Evolutionary conservation across 2,329 filamentous ascomycete genomes (phyloP).

Genomic region (Trichoderma atroviride): DNA sequence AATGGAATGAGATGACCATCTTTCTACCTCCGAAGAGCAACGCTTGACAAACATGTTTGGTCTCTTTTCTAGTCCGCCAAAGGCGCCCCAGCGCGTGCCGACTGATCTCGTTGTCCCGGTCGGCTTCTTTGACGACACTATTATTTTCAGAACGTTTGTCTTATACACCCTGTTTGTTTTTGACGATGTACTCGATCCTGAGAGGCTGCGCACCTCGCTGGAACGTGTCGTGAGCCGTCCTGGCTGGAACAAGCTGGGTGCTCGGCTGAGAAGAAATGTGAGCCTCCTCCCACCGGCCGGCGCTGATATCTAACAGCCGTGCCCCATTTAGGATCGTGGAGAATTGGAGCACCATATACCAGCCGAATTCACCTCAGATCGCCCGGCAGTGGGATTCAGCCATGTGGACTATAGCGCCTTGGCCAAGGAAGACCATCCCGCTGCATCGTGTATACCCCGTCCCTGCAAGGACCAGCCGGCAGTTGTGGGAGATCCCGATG

Average conservation of each 20-base stretch:
- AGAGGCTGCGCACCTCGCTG: conserved; percentile 43
- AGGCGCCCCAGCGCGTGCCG: not conserved
- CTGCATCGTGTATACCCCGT: conserved; percentile 43
- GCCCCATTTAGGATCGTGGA: conserved; percentile 25
- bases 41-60: not conserved
- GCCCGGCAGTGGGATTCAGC: conserved; percentile 47
- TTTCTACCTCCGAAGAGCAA: not conserved
- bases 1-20: not conserved
- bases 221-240: conserved; percentile 44
- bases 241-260: conserved; percentile 52
- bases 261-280: conserved; percentile 39
- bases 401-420: conserved; percentile 40
- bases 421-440: conserved; percentile 46
- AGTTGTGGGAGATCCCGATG: conserved; percentile 28
- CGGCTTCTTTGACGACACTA: conserved; percentile 17
- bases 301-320: not conserved
- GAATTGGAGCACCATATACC: conserved; percentile 42
- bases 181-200: conserved; percentile 49
- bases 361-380: conserved; percentile 33
- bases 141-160: conserved; percentile 10
- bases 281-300: conserved; percentile 33
- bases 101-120: conserved; percentile 7
- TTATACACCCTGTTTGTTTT: conserved; percentile 35
- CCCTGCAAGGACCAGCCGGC: conserved; percentile 28
- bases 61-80: not conserved